Evolutionary conservation across 768 basidiomycete species (phyloP).

Genomic region (Boletus patriciae): DNA sequence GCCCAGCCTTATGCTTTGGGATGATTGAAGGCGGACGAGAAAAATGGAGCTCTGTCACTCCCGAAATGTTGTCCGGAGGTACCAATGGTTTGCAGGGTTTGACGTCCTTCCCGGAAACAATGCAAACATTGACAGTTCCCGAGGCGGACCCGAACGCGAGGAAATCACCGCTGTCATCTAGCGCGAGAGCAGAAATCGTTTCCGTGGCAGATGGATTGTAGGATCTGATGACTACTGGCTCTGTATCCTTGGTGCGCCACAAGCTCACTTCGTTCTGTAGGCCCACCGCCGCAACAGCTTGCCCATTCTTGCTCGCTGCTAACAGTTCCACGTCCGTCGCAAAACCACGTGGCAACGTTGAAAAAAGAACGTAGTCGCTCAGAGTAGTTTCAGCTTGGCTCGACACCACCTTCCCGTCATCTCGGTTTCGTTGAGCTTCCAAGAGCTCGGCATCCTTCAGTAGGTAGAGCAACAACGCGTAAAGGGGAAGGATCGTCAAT

Average conservation of each 20-base stretch:
- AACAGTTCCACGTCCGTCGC: constrained; percentile 81
- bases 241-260: constrained; percentile 53
- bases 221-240: constrained; percentile 48
- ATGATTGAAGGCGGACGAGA: constrained; percentile 6
- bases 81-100: constrained; percentile 43
- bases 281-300: constrained; percentile 66
- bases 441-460: constrained; percentile 90
- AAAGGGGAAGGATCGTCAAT: constrained; percentile 70
- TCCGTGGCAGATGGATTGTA: constrained; percentile 44
- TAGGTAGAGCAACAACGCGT: constrained; percentile 77
- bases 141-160: constrained; percentile 72
- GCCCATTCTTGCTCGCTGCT: constrained; percentile 67
- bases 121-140: constrained; percentile 66
- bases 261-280: constrained; percentile 75
- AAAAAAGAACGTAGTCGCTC: constrained; percentile 52
- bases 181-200: constrained; percentile 58
- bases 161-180: constrained; percentile 59
- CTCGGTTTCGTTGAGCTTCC: constrained; percentile 75
- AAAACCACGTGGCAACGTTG: constrained; percentile 78
- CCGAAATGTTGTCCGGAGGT: constrained; percentile 44
- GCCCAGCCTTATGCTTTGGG: constrained; percentile 18
- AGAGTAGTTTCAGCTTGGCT: constrained; percentile 30
- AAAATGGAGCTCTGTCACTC: constrained; percentile 58
- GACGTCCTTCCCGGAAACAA: constrained; percentile 42
- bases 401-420: constrained; percentile 42